These are phyloP conservation scores for Barbatosphaeria neglecta DNA, from an alignment of 495 filamentous ascomycete species.

Conservation along the genomic window DNA sequence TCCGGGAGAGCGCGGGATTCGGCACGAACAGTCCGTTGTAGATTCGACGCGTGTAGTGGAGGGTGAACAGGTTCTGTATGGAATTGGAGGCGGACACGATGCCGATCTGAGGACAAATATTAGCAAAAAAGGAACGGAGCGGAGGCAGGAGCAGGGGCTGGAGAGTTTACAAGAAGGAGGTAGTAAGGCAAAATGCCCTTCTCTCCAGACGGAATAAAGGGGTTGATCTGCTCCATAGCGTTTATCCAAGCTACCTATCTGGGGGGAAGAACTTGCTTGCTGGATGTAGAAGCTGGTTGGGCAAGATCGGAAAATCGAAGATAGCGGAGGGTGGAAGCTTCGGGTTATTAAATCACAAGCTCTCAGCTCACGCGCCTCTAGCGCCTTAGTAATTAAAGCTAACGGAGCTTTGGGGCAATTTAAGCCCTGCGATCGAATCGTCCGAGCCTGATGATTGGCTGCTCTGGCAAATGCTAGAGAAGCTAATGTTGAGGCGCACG, in stretches of 20 bases:
- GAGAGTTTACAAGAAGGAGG: conserved; percentile 30
- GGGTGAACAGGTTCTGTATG: conserved; percentile 65
- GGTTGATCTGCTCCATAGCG: conserved; percentile 25
- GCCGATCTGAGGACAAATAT: conserved; percentile 44
- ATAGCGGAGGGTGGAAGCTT: too few species aligned
- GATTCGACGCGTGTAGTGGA: conserved; percentile 62
- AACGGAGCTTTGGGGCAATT: too few species aligned
- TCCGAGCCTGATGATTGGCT: not conserved
- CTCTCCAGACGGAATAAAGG: conserved; percentile 24
- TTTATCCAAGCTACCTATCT: not conserved
- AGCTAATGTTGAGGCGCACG: too few species aligned
- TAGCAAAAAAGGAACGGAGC: not conserved
- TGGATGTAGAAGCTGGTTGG: not conserved
- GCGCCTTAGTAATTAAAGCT: too few species aligned
- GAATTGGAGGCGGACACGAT: conserved; percentile 68
- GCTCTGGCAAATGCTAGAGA: too few species aligned
- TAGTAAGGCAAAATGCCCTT: conserved; percentile 38
- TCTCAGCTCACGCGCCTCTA: too few species aligned
- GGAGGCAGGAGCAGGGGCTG: not conserved
- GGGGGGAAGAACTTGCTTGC: not conserved
- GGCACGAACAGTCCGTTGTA: conserved; percentile 49
- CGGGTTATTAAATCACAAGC: too few species aligned
- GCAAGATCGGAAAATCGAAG: too few species aligned
- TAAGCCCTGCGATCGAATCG: not conserved
- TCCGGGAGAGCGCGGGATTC: conserved; percentile 18